Evolutionary conservation across 345 rosid species (phyloP), one percentile per base, ranked within the genome.

Genomic region (Aurinia saxatilis): DNA sequence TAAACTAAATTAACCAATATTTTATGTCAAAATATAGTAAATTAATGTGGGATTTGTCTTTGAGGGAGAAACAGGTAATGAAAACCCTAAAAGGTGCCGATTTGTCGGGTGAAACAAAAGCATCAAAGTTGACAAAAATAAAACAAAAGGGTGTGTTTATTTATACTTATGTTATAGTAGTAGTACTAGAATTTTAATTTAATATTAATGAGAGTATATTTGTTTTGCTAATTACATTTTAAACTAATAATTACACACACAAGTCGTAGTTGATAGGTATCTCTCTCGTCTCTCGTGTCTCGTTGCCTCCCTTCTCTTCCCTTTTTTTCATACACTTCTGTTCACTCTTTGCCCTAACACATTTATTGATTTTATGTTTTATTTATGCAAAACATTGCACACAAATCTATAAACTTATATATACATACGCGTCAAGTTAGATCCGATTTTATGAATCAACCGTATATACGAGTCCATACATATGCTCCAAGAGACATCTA

Each of bases 31-130:
- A 18, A 38, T 44, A 19, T 44, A 53, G 63, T 62, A 53, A 50
- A 63, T n/a, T 63, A 57, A 71, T 63, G 60, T 52, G 70, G 70
- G 61, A 35, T 50, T 58, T 71, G 75, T 71, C 75, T 64, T 64
- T 58, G 36, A n/a, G 66, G 71, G 58, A 64, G 75, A 64, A 71
- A 71, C 75, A 71, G 54, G 75, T 17, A 50, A 71, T 57, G 75
- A 64, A 71, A 71, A 71, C 75, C 75, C 75, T 71, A 71, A 71
- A 71, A 71, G 58, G 75, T 71, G 75, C 66, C 42, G 44, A 64
- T 64, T 64, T 71, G 75, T 71, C 75, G 75, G 75, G 61, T 71
- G 75, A 71, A 64, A 71, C 75, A 71, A 71, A 71, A 71, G 66
- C 75, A 71, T 71, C 70, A 71, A 71, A 71, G 71, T 65, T 71